Percentiles rank a stretch among this genome's conserved stretches.
Evolutionary conservation across 805 yeast genomes (phyloP).

Genomic region (Hanseniaspora meyeri): DNA sequence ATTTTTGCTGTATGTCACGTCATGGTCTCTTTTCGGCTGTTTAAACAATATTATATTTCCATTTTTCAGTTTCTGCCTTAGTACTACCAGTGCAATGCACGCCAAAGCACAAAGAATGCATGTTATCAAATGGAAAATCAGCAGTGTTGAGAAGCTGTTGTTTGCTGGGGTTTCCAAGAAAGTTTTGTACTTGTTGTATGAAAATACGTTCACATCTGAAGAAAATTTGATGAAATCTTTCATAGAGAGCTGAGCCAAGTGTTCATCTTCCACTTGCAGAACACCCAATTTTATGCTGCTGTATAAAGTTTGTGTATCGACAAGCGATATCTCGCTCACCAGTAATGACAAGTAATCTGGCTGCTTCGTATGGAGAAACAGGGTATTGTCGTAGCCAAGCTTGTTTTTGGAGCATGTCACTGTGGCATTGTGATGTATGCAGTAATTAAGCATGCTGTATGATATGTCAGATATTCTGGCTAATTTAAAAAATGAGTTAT

Average conservation of each 20-base stretch:
- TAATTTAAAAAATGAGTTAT: background rate
- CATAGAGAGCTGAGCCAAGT: background rate
- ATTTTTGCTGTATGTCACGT: background rate
- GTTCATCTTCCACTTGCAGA: too few species aligned
- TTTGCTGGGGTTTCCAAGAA: constrained; percentile 49
- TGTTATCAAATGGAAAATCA: constrained; percentile 58
- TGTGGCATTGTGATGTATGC: constrained; percentile 34
- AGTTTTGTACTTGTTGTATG: constrained; percentile 29
- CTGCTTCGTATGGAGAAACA: background rate
- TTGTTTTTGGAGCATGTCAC: constrained; percentile 14
- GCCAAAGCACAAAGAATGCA: constrained; percentile 41
- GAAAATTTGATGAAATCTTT: background rate
- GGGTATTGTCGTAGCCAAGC: background rate
- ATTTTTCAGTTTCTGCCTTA: background rate
- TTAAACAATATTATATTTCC: background rate
- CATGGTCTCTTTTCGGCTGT: background rate
- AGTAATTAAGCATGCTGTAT: constrained; percentile 29
- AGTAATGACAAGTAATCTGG: background rate
- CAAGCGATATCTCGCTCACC: background rate
- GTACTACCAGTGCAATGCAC: background rate
- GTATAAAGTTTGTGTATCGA: background rate
- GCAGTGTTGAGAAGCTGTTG: constrained; percentile 43
- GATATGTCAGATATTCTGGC: background rate
- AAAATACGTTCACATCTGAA: background rate
- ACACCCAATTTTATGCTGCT: background rate